phyloP scores from a whole-genome alignment of 495 filamentous ascomycete species.

The Neurospora sp. region DNA sequence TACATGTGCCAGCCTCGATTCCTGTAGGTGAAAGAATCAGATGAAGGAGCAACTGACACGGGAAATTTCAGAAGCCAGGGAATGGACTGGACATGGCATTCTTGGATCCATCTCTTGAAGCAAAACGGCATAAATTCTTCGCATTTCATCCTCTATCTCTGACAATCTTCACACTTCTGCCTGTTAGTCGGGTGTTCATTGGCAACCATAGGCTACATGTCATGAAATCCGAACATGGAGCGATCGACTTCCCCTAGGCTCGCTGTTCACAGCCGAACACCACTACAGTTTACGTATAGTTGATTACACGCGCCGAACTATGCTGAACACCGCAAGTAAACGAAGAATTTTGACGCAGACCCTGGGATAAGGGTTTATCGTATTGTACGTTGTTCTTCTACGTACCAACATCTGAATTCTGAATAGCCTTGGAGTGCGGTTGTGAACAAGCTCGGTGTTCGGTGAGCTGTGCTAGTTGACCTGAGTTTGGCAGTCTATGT shows the following conservation, averaged over 20 bases:
- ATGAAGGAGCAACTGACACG: neutral
- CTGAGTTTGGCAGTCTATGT: neutral
- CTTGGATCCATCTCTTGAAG: neutral
- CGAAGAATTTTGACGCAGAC: neutral
- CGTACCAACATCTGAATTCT: too few species aligned
- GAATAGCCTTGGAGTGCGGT: too few species aligned
- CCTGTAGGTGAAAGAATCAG: neutral
- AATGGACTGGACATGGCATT: neutral
- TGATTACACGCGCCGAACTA: neutral
- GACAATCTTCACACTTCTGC: neutral
- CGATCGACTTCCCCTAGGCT: neutral
- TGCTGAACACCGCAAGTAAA: neutral
- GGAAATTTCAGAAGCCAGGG: neutral
- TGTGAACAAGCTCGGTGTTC: neutral
- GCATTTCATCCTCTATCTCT: neutral
- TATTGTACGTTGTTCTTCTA: too few species aligned
- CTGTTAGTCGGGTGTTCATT: neutral
- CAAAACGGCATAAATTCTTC: neutral
- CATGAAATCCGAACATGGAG: neutral
- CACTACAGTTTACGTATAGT: neutral
- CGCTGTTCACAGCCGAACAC: neutral
- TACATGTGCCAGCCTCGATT: neutral
- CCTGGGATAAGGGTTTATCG: neutral
- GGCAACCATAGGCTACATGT: neutral
- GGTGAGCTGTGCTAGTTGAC: neutral